Evolutionary conservation across 805 yeast species (phyloP), one percentile per base, ranked within the genome.

Genomic region (Cyberlindnera saturnus): DNA sequence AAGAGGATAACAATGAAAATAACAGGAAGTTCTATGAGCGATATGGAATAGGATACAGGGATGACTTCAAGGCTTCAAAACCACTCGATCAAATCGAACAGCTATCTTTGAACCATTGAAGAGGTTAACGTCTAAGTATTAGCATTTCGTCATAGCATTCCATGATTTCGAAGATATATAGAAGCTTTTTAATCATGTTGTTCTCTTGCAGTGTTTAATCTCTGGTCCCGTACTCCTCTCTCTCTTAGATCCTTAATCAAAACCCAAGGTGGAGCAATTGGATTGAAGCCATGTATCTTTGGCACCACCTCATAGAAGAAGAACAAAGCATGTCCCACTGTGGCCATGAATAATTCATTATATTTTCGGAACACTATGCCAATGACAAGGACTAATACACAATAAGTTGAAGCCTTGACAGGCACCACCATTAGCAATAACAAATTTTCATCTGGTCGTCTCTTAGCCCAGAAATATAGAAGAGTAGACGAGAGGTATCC

Each of bases 241-340:
- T 28, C 39, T 32, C 17, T 29, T 13, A 36, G 7, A 13, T 36
- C 23, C 6, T 32, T 32, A 30, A 15, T 11, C 44, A 45, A 35
- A 4, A 32, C n/a, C 50, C 60, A 55, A 5, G 59, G 56, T 6
- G 60, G 49, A 13, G 40, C 35, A 5, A 55, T 32, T 4, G 55
- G 53, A 39, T 52, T 48, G 15, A 47, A 33, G 0, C 57, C 59
- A 44, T 53, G 52, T 1, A 51, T 9, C 28, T 45, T 47, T 2
- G 30, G 32, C 30, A 52, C 47, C 4, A 57, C 56, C 0, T 54
- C 53, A 9, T 50, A 52, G 6, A 46, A 40, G 36, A 49, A 57
- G 41, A 52, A 57, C 13, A 55, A 28, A 11, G 46, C 5, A 38
- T 55, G 57, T 1, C 60, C 61, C 9, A 53, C 45, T 3, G 42